Evolutionary conservation across 108 stramenopile species (phyloP).

Genomic region (Mediolabrus comicus): DNA sequence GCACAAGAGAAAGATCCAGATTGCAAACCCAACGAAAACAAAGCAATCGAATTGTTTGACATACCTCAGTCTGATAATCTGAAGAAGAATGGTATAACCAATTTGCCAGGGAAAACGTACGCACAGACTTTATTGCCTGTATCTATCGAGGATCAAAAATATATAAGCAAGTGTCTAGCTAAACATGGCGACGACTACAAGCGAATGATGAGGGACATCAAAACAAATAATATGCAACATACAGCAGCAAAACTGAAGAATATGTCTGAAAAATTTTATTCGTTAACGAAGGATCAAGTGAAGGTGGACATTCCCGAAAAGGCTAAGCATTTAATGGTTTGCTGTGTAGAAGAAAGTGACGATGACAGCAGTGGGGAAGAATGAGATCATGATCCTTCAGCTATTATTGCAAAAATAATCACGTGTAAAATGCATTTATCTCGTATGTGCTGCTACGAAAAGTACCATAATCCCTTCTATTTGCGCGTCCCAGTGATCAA

Average conservation of each 20-base stretch:
- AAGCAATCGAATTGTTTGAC: slow-evolving; percentile 77
- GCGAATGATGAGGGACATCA: slow-evolving; percentile 73
- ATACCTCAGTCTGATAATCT: slow-evolving; percentile 74
- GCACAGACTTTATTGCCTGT: slow-evolving; percentile 53
- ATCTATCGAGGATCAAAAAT: slow-evolving; percentile 68
- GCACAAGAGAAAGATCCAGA: slow-evolving; percentile 26
- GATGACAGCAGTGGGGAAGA: not conserved
- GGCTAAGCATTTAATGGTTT: slow-evolving; percentile 46
- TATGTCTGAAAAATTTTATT: slow-evolving; percentile 69
- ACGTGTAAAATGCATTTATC: too few relatives aligned
- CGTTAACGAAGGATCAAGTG: slow-evolving; percentile 60
- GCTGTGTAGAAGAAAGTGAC: not conserved
- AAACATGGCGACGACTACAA: slow-evolving; percentile 76
- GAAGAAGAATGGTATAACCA: slow-evolving; percentile 27
- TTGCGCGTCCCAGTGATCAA: slow-evolving; percentile 72
- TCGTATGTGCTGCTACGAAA: too few relatives aligned
- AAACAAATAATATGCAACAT: slow-evolving; percentile 80
- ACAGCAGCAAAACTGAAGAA: slow-evolving; percentile 69
- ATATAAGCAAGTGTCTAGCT: slow-evolving; percentile 68
- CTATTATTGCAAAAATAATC: not conserved
- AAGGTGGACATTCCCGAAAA: slow-evolving; percentile 66
- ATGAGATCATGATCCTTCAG: not conserved
- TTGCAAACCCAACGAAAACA: slow-evolving; percentile 6
- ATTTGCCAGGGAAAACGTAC: slow-evolving; percentile 39
- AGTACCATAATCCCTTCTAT: not conserved